These are phyloP conservation scores for Malus fusca DNA, from an alignment of 306 rosid genomes.

Conservation along the genomic window DNA sequence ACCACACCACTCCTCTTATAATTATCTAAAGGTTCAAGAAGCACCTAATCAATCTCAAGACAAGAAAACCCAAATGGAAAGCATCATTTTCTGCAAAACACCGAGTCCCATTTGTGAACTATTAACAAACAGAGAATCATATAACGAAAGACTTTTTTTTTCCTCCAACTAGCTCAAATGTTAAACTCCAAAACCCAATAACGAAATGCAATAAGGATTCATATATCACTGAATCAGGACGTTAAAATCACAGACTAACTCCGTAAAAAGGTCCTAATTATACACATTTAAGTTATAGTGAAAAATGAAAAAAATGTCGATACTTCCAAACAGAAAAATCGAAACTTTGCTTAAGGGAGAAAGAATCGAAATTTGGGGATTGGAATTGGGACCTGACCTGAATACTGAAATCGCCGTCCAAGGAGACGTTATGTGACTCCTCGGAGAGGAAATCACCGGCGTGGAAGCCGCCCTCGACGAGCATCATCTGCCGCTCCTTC, in stretches of 20 bases:
- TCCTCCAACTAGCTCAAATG: background rate
- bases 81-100: background rate
- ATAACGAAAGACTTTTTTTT: background rate
- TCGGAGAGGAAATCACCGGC: slow-evolving; percentile 67
- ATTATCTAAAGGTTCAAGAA: too few relatives aligned
- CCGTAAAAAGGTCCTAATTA: background rate
- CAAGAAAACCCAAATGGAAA: background rate
- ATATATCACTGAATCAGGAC: background rate
- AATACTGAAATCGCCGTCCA: slow-evolving; percentile 95
- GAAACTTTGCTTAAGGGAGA: background rate
- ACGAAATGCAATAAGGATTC: background rate
- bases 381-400: slow-evolving; percentile 69
- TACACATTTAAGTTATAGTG: background rate
- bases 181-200: background rate
- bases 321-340: background rate
- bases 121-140: background rate
- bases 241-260: background rate
- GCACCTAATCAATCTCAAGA: too few relatives aligned
- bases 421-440: slow-evolving; percentile 89
- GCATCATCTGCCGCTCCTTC: slow-evolving; percentile 86
- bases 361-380: background rate
- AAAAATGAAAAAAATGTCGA: background rate
- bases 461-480: slow-evolving; percentile 26
- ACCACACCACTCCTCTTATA: background rate
- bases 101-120: background rate